phyloP scores from a whole-genome alignment of 805 yeast genomes.

The Saccharomyces jurei region DNA sequence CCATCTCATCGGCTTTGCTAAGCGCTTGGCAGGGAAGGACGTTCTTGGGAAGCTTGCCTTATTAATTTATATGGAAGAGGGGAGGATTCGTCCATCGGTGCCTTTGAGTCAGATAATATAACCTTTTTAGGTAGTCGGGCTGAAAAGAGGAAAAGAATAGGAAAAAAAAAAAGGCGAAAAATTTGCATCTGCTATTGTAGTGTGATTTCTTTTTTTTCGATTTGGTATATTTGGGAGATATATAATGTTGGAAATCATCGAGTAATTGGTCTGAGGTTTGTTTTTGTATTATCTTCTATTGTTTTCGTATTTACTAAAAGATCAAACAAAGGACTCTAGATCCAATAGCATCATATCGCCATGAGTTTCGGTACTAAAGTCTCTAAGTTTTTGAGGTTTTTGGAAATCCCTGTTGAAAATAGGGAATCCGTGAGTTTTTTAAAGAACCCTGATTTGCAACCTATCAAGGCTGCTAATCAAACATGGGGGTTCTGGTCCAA shows the following conservation, averaged over 20 bases:
- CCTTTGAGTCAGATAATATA: not conserved
- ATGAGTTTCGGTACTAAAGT: not conserved
- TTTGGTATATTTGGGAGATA: not conserved
- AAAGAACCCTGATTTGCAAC: constrained; percentile 30
- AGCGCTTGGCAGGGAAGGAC: not conserved
- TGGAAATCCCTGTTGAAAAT: constrained; percentile 29
- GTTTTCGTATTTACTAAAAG: not conserved
- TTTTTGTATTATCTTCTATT: not conserved
- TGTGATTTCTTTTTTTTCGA: not conserved
- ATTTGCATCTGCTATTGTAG: not conserved
- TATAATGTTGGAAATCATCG: not conserved
- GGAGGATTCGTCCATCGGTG: not conserved
- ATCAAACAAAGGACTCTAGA: not conserved
- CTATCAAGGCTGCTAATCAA: constrained; percentile 23
- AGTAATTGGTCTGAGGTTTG: no score
- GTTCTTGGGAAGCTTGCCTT: not conserved
- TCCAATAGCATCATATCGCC: not conserved
- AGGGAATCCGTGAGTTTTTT: constrained; percentile 26
- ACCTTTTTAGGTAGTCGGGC: not conserved
- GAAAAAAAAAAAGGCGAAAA: not conserved
- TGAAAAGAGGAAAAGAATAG: not conserved
- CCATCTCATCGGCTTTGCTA: not conserved
- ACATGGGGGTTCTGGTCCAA: constrained; percentile 37
- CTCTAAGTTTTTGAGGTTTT: constrained; percentile 5
- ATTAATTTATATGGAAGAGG: not conserved